Evolutionary conservation across 306 rosid genomes (phyloP), one percentile per base, ranked within the genome.

Genomic region (Cicer cuneatum): DNA sequence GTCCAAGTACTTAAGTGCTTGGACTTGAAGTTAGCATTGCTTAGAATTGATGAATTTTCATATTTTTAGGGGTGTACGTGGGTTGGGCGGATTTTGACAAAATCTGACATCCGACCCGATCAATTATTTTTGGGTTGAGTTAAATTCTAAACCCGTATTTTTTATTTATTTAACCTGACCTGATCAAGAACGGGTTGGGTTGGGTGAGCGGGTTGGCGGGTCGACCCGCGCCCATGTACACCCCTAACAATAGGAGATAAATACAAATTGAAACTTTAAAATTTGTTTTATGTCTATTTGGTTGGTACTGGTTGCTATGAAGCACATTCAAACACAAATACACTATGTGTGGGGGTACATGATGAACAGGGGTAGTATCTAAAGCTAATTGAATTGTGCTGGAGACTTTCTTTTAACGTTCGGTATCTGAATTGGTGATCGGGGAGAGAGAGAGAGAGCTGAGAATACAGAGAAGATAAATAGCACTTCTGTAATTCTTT

Each of bases 201-300:
- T n/a, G n/a, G n/a, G n/a, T n/a, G n/a, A n/a, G n/a, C n/a, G n/a
- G n/a, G n/a, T n/a, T n/a, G n/a, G n/a, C n/a, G n/a, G n/a, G n/a
- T n/a, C n/a, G n/a, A n/a, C n/a, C n/a, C n/a, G n/a, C n/a, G n/a
- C n/a, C n/a, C n/a, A n/a, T n/a, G n/a, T n/a, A n/a, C n/a, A n/a
- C n/a, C n/a, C n/a, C n/a, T n/a, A n/a, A 13, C 8, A 11, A 48
- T 11, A 39, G 54, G 54, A 14, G 58, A 63, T 45, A 18, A 60
- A 13, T 69, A 18, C 7, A 0, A 53, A 15, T 59, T 58, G 58
- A 67, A 73, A 14, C 12, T 33, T 2, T 38, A 24, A 47, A 42
- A 39, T 39, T 10, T 35, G 38, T 68, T 80, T 57, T 7, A 58
- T 42, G 43, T 67, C 64, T 61, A 49, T 18, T 43, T 73, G 8